These are phyloP conservation scores for Lichtheimia hyalospora DNA, from an alignment of 371 early-diverging fungal species.

Conservation along the genomic window DNA sequence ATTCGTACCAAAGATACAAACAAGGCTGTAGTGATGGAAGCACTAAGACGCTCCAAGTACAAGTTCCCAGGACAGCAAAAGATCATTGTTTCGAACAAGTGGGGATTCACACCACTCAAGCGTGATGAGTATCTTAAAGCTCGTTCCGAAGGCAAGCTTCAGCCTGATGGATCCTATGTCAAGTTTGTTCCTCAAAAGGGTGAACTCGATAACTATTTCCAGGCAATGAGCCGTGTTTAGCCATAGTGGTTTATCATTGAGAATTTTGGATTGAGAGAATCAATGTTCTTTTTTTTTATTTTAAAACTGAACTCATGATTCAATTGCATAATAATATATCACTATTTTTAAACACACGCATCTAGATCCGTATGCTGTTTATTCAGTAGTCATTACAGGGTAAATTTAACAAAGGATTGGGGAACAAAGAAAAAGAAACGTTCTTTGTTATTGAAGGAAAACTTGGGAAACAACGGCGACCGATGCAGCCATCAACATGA, in stretches of 20 bases:
- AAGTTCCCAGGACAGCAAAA: slow-evolving; percentile 99
- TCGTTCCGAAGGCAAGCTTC: slow-evolving; percentile 79
- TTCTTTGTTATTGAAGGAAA: too few species aligned
- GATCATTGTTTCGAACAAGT: slow-evolving; percentile 99
- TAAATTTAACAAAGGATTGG: too few species aligned
- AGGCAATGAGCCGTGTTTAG: slow-evolving; percentile 28
- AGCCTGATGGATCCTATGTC: slow-evolving; percentile 97
- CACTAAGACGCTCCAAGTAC: slow-evolving; percentile 96
- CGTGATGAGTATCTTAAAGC: slow-evolving; percentile 91
- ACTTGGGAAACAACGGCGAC: too few species aligned
- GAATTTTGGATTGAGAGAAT: background rate
- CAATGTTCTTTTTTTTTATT: background rate
- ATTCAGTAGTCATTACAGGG: too few species aligned
- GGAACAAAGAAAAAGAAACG: too few species aligned
- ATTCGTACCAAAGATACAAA: slow-evolving; percentile 98
- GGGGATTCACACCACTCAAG: slow-evolving; percentile 99
- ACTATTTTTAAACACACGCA: too few species aligned
- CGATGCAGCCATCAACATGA: too few species aligned
- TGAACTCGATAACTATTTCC: slow-evolving; percentile 70
- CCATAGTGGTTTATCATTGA: too few species aligned
- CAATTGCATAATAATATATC: too few species aligned
- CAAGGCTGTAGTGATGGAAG: slow-evolving; percentile 96
- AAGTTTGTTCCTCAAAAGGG: slow-evolving; percentile 95
- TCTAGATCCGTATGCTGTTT: too few species aligned
- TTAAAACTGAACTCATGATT: too few species aligned